Evolutionary conservation across 164 flowering plant genomes (phyloP), one percentile per base, ranked within the genome.

Genomic region (Vitis cinerea): DNA sequence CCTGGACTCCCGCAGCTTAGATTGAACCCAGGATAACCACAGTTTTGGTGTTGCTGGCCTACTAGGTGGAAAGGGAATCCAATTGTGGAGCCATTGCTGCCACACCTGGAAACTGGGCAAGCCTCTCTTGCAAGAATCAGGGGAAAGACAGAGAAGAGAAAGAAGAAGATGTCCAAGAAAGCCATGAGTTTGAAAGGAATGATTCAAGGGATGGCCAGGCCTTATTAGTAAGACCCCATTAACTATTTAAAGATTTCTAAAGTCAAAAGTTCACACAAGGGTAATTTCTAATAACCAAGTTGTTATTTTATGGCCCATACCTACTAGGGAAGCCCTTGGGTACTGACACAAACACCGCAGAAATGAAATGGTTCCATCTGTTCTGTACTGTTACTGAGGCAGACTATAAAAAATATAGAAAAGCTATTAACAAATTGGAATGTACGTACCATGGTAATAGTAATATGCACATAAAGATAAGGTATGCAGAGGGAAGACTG

Each of bases 11-110:
- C 64, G 53, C 88, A 85, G 16, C 67, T 61, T 15, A 85, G 29
- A 30, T 65, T 52, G 64, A 87, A 87, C 0, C 89, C 88, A 0
- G 84, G 82, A 59, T 78, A 84, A 29, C 83, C 80, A 65, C 85
- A 71, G 64, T 72, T 50, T 49, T 52, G 29, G 7, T 27, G 59
- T 0, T 69, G 67, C 10, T n/a, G 60, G 47, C 0, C 50, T 12
- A 61, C 17, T 30, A 75, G 14, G 13, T 55, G 63, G 73, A 79
- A 79, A 8, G 83, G 83, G 68, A 81, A 80, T 10, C 78, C 75
- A 30, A 76, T 59, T 1, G 4, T 0, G 14, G 68, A 61, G 27
- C 59, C 65, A 7, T 15, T 15, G 3, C 12, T 10, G 31, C 31
- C n/a, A 16, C 78, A 70, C 47, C 49, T 17, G 55, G 60, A 10